A percentile compares a stretch with the other conserved stretches of the same genome.
Conservation (phyloP, 805 yeast genomes). For the Teunomyces gatunensis region DNA sequence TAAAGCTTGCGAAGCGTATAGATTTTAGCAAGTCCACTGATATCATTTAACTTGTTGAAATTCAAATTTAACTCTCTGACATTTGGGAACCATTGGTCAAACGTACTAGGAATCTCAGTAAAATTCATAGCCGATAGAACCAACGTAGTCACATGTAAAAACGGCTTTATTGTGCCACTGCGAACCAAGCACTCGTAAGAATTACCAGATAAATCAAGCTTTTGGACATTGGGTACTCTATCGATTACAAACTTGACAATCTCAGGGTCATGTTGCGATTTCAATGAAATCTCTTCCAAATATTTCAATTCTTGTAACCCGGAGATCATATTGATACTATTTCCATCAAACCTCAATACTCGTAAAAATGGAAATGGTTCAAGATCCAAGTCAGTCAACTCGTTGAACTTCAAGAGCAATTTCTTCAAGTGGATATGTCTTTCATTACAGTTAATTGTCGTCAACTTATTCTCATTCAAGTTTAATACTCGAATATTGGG, state of each 20-base stretch:
- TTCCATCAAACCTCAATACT: slow-evolving; percentile 47
- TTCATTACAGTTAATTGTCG: slow-evolving; percentile 15
- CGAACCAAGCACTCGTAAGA: slow-evolving; percentile 12
- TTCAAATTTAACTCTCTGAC: slow-evolving; percentile 48
- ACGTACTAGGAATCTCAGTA: slow-evolving; percentile 33
- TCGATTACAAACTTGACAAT: slow-evolving; percentile 15
- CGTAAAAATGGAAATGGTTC: slow-evolving; percentile 36
- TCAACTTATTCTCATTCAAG: slow-evolving; percentile 40
- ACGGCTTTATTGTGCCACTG: slow-evolving; percentile 12
- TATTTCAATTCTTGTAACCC: slow-evolving; percentile 28
- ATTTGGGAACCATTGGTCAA: slow-evolving; percentile 43
- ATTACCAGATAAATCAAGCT: slow-evolving; percentile 43
- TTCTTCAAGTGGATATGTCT: slow-evolving; percentile 34
- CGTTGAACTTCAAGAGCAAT: slow-evolving; percentile 37
- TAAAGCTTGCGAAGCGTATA: slow-evolving; percentile 37
- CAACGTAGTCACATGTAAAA: slow-evolving; percentile 37
- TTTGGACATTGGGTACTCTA: slow-evolving; percentile 19
- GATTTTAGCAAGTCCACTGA: slow-evolving; percentile 32
- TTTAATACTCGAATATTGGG: slow-evolving; percentile 38
- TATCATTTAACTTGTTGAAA: slow-evolving; percentile 43
- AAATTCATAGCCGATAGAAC: slow-evolving; percentile 49
- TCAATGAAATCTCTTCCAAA: slow-evolving; percentile 44
- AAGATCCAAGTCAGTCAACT: slow-evolving; percentile 30
- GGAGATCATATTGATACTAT: slow-evolving; percentile 21
- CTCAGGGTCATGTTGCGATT: slow-evolving; percentile 26